Base-by-base conservation (phyloP, 2,329 filamentous ascomycete species). In the Alternaria angustiovoidea region DNA sequence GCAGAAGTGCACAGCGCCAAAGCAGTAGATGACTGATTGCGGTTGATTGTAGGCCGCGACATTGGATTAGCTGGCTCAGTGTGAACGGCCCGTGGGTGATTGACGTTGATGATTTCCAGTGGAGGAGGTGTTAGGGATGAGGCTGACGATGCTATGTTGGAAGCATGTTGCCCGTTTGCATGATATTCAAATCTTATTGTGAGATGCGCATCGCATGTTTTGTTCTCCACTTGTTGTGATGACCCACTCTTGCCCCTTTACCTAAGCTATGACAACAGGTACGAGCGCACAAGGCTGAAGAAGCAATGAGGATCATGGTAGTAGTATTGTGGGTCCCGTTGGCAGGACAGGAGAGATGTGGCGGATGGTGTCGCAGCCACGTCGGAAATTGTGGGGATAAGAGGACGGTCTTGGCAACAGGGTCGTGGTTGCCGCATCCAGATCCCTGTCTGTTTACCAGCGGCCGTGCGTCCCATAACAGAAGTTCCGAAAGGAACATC, bases 1-100 rank as follows among this genome's bases (percentile, higher is more conserved):
- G 82, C 74, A 81, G 71, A 75, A 74, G 70, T 81, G 79, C 72
- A 72, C 53, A 48, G 41, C 28, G 5, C 43, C 41, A 22, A 26
- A 66, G 64, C 38, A 39, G 32, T 64, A 59, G 52, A 59, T 69
- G 65, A 57, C 63, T 61, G 57, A 56, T 51, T 12, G 60, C 63
- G 59, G 64, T 65, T 57, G 41, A 34, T 56, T 56, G 54, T 7
- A 51, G 46, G 53, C 57, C 57, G 7, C 32, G 44, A 14, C 61
- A 59, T 22, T 20, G 39, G 18, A 63, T 56, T 6, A 62, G 63
- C 20, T 59, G 26, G 49, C 48, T 69, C 5, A 59, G 54, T 26
- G 57, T 65, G 12, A 42, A 49, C 5, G 57, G 57, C 34, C 60
- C 54, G 12, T 59, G 53, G 58, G 36, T 24, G 30, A 43, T 64